Base-by-base conservation (phyloP, 192 early-diverging fungal genomes). In the Haplosporangium gracile region DNA sequence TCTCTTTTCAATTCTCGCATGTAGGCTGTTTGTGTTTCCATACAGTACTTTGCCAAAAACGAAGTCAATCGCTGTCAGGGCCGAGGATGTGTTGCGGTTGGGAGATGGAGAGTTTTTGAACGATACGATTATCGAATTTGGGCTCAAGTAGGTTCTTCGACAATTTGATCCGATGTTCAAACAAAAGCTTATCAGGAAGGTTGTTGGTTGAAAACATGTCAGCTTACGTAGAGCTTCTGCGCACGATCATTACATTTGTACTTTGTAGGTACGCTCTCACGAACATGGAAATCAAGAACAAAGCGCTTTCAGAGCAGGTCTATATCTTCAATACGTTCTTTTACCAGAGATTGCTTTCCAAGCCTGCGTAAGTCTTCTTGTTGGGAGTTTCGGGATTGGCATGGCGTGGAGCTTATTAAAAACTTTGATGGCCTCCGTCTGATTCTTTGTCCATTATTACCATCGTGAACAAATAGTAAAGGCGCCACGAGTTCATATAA, bases 61-160 rank as follows among this genome's bases (percentile, higher is more conserved):
- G 26, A 85, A 79, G 43, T 85, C 92, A 10, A 94, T 97, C 2
- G 92, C 94, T 1, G 87, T 98, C 2, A 89, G 88, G 0, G 89
- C 88, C 7, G 89, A 94, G 5, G 97, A 98, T 80, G 85, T 92
- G 16, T 75, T 79, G 36, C 89, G 96, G 38, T 85, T 97, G 74
- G 80, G 92, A 47, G 86, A 89, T 36, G 94, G 91, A 40, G 93
- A 96, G 87, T 98, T 95, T 85, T 89, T 98, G 60, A 98, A 98
- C 89, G 97, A 98, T 89, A 95, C 93, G 2, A 89, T 97, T 47
- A 95, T 98, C 75, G 97, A 98, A 78, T 97, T 97, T 84, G 96
- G 95, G 68, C 84, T 97, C 71, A 94, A 92, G 90, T 96, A 86
- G 20, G 68, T 8, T 20, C 34, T 20, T 60, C 29, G 36, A 3